A percentile compares a stretch with the other conserved stretches of the same genome.
Conservation (phyloP, 2,329 filamentous ascomycete genomes). For the Exophiala viscosa region DNA sequence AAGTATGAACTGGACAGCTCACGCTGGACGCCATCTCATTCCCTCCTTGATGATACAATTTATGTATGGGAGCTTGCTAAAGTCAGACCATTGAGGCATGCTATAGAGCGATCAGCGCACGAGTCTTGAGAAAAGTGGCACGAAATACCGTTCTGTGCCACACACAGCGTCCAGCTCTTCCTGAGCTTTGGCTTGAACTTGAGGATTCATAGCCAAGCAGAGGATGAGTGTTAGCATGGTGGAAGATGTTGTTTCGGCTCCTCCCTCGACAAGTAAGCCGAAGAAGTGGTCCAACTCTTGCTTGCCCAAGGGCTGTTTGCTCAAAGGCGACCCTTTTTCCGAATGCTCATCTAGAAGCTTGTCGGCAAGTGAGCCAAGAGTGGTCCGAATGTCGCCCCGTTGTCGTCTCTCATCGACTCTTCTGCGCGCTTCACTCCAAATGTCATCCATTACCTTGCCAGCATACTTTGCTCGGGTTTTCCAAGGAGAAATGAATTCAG, state of each 20-base stretch:
- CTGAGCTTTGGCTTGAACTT: constrained; percentile 27
- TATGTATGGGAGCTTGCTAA: constrained; percentile 32
- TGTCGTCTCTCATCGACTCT: constrained; percentile 11
- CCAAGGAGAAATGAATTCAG: constrained; percentile 36
- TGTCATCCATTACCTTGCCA: constrained; percentile 37
- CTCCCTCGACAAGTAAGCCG: constrained; percentile 25
- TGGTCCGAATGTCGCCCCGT: constrained; percentile 32
- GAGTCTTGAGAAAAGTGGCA: too few species aligned
- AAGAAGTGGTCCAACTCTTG: constrained; percentile 9
- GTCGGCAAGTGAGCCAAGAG: constrained; percentile 27
- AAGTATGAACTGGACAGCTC: neutral
- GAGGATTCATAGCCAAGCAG: constrained; percentile 20
- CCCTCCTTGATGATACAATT: constrained; percentile 34
- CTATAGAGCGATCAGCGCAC: constrained; percentile 13
- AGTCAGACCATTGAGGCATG: constrained; percentile 31
- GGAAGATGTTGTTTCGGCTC: constrained; percentile 22
- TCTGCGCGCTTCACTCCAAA: constrained; percentile 38
- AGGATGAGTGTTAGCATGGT: constrained; percentile 32
- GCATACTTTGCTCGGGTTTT: constrained; percentile 36
- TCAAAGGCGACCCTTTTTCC: constrained; percentile 3
- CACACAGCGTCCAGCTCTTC: constrained; percentile 34
- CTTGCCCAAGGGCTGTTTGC: neutral
- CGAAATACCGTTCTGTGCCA: constrained; percentile 22
- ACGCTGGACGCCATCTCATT: constrained; percentile 35
- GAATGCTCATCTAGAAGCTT: constrained; percentile 34